Evolutionary conservation across 2,329 filamentous ascomycete species (phyloP), one percentile per base, ranked within the genome.

Genomic region (Fusarium mangiferae): DNA sequence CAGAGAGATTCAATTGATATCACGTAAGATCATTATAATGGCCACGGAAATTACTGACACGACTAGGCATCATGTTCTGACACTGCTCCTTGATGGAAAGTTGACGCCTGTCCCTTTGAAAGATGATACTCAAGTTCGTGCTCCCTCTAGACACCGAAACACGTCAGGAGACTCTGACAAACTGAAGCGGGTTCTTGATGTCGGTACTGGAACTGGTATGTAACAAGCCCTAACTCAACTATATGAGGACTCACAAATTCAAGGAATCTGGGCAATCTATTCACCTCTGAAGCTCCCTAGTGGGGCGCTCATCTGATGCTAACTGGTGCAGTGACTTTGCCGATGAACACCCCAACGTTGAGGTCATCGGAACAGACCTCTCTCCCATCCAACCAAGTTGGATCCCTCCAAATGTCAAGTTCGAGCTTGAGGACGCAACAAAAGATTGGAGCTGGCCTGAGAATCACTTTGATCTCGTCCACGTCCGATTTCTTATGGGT

Each of bases 1-100:
- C 67, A 70, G 8, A 70, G 39, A 20, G 59, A 70, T 3, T 70
- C 66, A 0, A 70, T 70, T n/a, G 67, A 70, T 6, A 70, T 70
- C 7, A 64, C 67, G 67, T 70, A 51, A 17, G 59, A 12, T 28
- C 3, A 2, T 9, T 1, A 5, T 28, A 10, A 7, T 7, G 1
- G 13, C 8, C 3, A 2, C 5, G 9, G 14, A 13, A 5, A 28
- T 5, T 9, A 28, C 51, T 54, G 14, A 54, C 20, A 36, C 18
- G 1, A 17, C 13, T 15, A 54, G 51, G 14, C 35, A 54, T 7
- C 51, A 54, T 28, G 35, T 39, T 13, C 5, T 54, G 6, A 54
- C 35, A 5, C 20, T 54, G 13, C 24, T 54, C 1, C 51, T 54
- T 17, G 35, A 54, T 28, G 51, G 35, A 7, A 54, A 39, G 11